Percentiles rank a stretch among this genome's conserved stretches.
phyloP scores from a whole-genome alignment of 108 stramenopile genomes.

The Cylindrotheca closterium region DNA sequence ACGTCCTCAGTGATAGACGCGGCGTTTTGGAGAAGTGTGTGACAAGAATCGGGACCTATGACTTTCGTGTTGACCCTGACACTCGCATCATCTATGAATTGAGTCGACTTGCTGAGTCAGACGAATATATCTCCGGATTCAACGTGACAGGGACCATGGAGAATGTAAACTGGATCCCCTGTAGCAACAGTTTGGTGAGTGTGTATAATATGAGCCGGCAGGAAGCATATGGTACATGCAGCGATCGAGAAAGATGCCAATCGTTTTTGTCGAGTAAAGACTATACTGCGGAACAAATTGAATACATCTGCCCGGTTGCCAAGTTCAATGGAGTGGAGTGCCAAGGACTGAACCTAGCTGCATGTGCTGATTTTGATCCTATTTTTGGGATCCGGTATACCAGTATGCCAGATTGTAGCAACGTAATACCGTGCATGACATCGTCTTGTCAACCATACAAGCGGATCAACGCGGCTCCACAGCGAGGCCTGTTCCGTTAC shows the following conservation, averaged over 20 bases:
- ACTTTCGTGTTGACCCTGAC: background rate
- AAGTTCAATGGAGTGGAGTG: background rate
- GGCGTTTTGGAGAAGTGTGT: background rate
- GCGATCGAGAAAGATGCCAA: no score
- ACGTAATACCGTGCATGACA: background rate
- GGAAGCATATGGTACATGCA: no score
- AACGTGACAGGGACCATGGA: background rate
- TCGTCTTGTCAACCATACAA: background rate
- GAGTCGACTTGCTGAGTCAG: background rate
- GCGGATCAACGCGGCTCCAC: background rate
- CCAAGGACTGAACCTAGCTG: background rate
- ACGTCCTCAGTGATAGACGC: no score
- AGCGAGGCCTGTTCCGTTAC: background rate
- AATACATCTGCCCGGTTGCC: background rate
- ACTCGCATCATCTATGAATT: background rate
- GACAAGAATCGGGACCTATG: background rate
- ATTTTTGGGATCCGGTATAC: no score
- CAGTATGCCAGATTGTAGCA: background rate
- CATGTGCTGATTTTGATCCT: background rate
- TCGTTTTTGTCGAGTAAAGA: no score
- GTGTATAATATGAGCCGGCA: no score
- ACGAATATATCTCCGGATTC: background rate
- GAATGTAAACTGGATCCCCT: background rate
- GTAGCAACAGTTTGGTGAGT: background rate
- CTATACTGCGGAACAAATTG: conserved; percentile 1